Percentiles rank a stretch among this genome's conserved stretches.
Evolutionary conservation across 2,329 filamentous ascomycete genomes (phyloP).

Genomic region (Penicillium sp.): DNA sequence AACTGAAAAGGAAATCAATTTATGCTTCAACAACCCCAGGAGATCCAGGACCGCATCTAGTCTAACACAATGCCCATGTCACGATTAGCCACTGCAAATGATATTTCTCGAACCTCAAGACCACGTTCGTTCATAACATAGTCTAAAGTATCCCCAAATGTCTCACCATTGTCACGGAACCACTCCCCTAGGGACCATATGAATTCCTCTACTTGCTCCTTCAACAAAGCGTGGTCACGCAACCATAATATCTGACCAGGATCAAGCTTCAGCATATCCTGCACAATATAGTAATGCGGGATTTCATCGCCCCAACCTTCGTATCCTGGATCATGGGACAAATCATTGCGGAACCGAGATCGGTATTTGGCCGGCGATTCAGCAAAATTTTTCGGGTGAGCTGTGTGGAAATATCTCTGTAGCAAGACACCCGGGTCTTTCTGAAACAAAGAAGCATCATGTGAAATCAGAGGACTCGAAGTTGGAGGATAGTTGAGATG

Average conservation of each 20-base stretch:
- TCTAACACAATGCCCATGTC: constrained; percentile 34
- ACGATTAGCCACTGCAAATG: constrained; percentile 30
- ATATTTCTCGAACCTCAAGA: constrained; percentile 48
- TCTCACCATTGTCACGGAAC: constrained; percentile 65
- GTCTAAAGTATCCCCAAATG: constrained; percentile 59
- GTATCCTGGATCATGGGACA: constrained; percentile 53
- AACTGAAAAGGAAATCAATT: neutral
- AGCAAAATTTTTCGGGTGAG: constrained; percentile 19
- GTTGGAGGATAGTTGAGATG: constrained; percentile 50
- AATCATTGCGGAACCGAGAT: constrained; percentile 49
- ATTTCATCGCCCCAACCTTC: constrained; percentile 66
- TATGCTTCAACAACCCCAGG: neutral
- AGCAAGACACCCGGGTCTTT: constrained; percentile 4
- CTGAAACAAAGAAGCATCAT: constrained; percentile 8
- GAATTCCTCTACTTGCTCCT: constrained; percentile 58
- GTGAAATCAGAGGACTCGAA: constrained; percentile 5
- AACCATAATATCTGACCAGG: constrained; percentile 60
- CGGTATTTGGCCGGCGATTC: constrained; percentile 41
- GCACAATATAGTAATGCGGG: constrained; percentile 62
- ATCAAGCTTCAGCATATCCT: constrained; percentile 64
- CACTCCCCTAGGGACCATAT: constrained; percentile 55
- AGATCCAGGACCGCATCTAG: constrained; percentile 1
- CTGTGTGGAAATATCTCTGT: constrained; percentile 26
- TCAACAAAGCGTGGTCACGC: constrained; percentile 55
- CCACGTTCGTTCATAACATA: constrained; percentile 58